Conservation (phyloP, 352 stramenopile species). For the Pythium myriotylum region DNA sequence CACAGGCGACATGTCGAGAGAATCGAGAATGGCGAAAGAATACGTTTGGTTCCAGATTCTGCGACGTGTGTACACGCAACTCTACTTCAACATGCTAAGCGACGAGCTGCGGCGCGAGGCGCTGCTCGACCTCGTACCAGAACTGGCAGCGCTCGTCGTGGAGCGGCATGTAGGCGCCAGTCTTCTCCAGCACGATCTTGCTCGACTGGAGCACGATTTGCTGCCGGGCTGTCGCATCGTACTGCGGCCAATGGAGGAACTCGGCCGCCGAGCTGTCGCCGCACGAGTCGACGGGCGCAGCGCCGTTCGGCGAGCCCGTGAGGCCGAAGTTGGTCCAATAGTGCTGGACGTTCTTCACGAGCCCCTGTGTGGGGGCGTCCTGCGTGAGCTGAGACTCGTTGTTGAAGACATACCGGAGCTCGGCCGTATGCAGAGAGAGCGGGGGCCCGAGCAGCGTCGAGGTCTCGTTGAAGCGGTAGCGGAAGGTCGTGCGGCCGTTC, state of each 20-base stretch:
- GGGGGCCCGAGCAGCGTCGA: not conserved
- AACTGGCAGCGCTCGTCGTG: conserved; percentile 19
- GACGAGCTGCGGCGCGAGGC: not conserved
- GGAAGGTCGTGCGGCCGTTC: not conserved
- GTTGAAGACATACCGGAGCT: conserved; percentile 19
- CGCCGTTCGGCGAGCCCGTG: conserved; percentile 14
- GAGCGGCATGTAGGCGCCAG: conserved; percentile 11
- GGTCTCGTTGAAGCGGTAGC: conserved; percentile 23
- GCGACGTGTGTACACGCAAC: not conserved
- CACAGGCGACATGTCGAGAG: no score
- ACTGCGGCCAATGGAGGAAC: conserved; percentile 1
- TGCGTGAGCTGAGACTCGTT: not conserved
- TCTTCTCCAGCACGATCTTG: conserved; percentile 4
- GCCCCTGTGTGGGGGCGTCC: not conserved
- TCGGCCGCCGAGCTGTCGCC: not conserved
- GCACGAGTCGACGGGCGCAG: not conserved
- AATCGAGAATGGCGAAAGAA: no score
- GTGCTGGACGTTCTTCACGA: conserved; percentile 3
- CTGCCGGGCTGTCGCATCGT: not conserved
- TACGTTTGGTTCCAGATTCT: no score
- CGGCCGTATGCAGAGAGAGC: conserved; percentile 10
- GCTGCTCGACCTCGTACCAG: conserved; percentile 14
- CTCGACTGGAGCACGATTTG: conserved; percentile 15
- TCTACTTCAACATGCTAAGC: not conserved
- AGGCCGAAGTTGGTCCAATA: conserved; percentile 20